A percentile compares a stretch with the other conserved stretches of the same genome.
Conservation (phyloP, 2,329 filamentous ascomycete species). For the Venturia asperata region DNA sequence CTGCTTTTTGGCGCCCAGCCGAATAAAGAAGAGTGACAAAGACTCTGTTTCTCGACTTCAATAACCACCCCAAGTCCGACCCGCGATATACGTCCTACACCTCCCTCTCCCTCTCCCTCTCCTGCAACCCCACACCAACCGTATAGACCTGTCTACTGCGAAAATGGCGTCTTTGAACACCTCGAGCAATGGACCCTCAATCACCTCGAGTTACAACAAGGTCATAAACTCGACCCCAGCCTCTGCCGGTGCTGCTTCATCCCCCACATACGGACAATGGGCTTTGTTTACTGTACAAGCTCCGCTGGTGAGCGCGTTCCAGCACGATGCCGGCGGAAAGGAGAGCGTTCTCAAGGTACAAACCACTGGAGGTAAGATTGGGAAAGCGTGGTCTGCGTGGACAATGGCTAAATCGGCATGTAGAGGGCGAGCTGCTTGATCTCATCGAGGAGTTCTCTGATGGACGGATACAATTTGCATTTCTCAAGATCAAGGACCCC, state of each 20-base stretch:
- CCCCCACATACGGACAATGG: slow-evolving; percentile 85
- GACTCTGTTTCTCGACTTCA: neutral
- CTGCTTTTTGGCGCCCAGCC: neutral
- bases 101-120: neutral
- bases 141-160: no score
- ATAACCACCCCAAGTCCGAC: neutral
- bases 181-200: slow-evolving; percentile 47
- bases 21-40: neutral
- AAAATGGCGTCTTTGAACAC: slow-evolving; percentile 56
- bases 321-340: slow-evolving; percentile 66
- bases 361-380: slow-evolving; percentile 65
- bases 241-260: slow-evolving; percentile 52
- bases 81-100: no score
- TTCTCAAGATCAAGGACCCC: slow-evolving; percentile 91
- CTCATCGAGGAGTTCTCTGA: slow-evolving; percentile 95
- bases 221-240: slow-evolving; percentile 56
- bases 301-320: slow-evolving; percentile 86
- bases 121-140: neutral
- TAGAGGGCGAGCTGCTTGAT: slow-evolving; percentile 85
- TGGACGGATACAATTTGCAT: slow-evolving; percentile 93
- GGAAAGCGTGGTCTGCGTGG: slow-evolving; percentile 18
- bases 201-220: slow-evolving; percentile 54
- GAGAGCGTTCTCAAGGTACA: slow-evolving; percentile 96
- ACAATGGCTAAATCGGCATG: neutral
- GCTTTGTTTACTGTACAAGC: slow-evolving; percentile 89